phyloP scores from a whole-genome alignment of 2,329 filamentous ascomycete species.

The Beauveria asiatica region DNA sequence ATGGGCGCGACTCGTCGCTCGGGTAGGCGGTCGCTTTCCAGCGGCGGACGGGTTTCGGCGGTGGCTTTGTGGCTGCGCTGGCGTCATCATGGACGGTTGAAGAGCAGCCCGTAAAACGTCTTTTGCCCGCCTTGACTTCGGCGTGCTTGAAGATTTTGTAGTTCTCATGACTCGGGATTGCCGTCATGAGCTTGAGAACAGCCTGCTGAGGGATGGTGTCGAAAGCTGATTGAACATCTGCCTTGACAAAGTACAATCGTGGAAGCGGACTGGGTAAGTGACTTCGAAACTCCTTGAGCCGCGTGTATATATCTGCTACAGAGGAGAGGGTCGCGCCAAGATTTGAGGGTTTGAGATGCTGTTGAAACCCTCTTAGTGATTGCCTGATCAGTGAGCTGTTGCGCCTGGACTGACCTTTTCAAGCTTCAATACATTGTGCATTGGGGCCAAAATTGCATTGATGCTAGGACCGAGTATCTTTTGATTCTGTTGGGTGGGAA shows the following conservation, averaged over 20 bases:
- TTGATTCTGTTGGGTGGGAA: constrained; percentile 49
- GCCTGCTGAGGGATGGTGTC: constrained; percentile 85
- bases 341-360: constrained; percentile 41
- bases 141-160: constrained; percentile 71
- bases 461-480: constrained; percentile 45
- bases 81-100: constrained; percentile 7
- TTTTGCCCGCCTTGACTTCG: constrained; percentile 51
- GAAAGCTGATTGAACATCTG: constrained; percentile 87
- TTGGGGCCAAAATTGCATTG: constrained; percentile 53
- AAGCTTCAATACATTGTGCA: constrained; percentile 67
- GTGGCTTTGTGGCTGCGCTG: constrained; percentile 11
- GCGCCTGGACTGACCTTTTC: constrained; percentile 52
- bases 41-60: constrained; percentile 32
- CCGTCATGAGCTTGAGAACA: constrained; percentile 58
- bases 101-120: constrained; percentile 13
- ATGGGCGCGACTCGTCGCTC: constrained; percentile 30
- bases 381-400: background rate
- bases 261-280: constrained; percentile 29
- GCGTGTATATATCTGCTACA: constrained; percentile 68
- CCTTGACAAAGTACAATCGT: constrained; percentile 76
- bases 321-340: constrained; percentile 79
- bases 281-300: constrained; percentile 61
- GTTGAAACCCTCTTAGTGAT: constrained; percentile 12
- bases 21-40: constrained; percentile 47
- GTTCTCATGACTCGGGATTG: constrained; percentile 43